Percentiles rank a stretch among this genome's conserved stretches.
These are phyloP conservation scores for Glomus cerebriforme DNA, from an alignment of 192 early-diverging fungal species.

Conservation along the genomic window DNA sequence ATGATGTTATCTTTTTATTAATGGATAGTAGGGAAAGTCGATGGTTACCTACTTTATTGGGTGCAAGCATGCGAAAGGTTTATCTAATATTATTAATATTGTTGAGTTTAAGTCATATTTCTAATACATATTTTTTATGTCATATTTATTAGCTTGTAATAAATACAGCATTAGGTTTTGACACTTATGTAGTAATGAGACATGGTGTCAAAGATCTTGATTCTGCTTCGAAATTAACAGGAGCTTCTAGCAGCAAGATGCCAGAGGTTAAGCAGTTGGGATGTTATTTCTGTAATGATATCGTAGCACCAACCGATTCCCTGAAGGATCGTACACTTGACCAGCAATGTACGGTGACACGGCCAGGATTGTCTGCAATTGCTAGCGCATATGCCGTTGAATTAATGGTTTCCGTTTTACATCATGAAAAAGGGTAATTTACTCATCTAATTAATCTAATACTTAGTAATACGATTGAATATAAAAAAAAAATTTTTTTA, in stretches of 20 bases:
- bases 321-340: conserved; percentile 91
- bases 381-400: conserved; percentile 89
- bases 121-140: background rate
- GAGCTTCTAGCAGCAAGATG: conserved; percentile 1
- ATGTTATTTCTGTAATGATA: conserved; percentile 98
- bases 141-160: conserved; percentile 69
- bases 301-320: conserved; percentile 96
- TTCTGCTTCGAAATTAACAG: conserved; percentile 10
- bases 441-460: conserved; percentile 1
- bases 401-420: conserved; percentile 83
- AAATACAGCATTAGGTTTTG: conserved; percentile 94
- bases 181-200: conserved; percentile 94
- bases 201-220: conserved; percentile 68
- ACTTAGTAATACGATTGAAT: too few species aligned
- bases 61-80: conserved; percentile 64
- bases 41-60: conserved; percentile 93
- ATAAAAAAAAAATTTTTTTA: conserved; percentile 9
- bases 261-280: conserved; percentile 59
- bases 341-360: conserved; percentile 97
- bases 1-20: conserved; percentile 89
- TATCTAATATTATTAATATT: background rate
- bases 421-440: conserved; percentile 75
- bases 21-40: conserved; percentile 95
- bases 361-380: conserved; percentile 91
- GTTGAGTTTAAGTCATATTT: background rate